phyloP scores from a whole-genome alignment of 1,284 basidiomycete genomes.

The Rhodotorula sp. region DNA sequence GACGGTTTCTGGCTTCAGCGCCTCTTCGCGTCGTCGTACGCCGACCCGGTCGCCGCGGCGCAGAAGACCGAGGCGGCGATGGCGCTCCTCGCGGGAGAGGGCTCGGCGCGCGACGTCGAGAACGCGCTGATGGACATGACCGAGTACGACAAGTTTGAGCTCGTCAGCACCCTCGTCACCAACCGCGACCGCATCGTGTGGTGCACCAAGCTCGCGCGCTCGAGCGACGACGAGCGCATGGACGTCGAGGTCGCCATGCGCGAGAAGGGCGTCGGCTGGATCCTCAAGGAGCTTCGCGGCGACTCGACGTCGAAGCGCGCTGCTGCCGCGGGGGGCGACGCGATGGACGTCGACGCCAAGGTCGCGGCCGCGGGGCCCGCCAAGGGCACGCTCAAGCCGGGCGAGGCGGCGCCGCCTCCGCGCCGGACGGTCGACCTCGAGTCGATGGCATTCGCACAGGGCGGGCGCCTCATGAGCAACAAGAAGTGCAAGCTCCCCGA shows the following conservation, averaged over 20 bases:
- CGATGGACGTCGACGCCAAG: slow-evolving; percentile 73
- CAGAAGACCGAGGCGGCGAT: slow-evolving; percentile 87
- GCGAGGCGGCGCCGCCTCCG: slow-evolving; percentile 77
- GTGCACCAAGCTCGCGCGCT: slow-evolving; percentile 94
- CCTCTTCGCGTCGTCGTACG: slow-evolving; percentile 83
- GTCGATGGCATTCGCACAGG: slow-evolving; percentile 92
- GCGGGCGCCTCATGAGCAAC: slow-evolving; percentile 95
- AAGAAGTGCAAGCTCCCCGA: slow-evolving; percentile 98
- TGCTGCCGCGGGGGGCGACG: slow-evolving; percentile 55
- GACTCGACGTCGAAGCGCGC: slow-evolving; percentile 57
- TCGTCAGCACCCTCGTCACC: slow-evolving; percentile 88
- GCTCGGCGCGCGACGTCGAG: slow-evolving; percentile 88
- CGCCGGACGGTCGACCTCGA: slow-evolving; percentile 87
- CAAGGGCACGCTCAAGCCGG: slow-evolving; percentile 85
- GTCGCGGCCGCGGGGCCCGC: slow-evolving; percentile 63
- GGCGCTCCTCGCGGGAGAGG: slow-evolving; percentile 80
- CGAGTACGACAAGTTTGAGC: slow-evolving; percentile 86
- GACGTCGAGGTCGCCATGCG: slow-evolving; percentile 98
- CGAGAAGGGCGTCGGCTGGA: slow-evolving; percentile 95
- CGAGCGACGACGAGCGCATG: slow-evolving; percentile 83
- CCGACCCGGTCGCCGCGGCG: slow-evolving; percentile 90
- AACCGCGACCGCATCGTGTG: slow-evolving; percentile 96
- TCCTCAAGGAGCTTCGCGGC: slow-evolving; percentile 77
- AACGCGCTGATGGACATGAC: slow-evolving; percentile 97
- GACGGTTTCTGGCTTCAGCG: slow-evolving; percentile 99